These are phyloP conservation scores for Saccharomyces cerevisiae DNA, from an alignment of 805 yeast species.

Conservation along the genomic window DNA sequence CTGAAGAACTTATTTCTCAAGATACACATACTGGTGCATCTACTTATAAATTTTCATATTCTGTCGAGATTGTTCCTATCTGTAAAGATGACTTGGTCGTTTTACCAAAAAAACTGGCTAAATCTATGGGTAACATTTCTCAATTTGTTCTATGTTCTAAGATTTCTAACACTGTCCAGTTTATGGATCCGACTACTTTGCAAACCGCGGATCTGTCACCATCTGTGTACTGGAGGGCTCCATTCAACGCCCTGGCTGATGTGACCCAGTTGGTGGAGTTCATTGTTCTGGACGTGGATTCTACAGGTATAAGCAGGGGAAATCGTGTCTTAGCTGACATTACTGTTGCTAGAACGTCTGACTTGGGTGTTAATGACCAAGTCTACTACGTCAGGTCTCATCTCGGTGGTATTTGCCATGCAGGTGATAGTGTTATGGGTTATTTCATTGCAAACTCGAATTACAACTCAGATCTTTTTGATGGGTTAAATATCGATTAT, in stretches of 20 bases:
- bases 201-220: constrained; percentile 71
- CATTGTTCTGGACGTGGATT: constrained; percentile 88
- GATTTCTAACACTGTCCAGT: constrained; percentile 73
- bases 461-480: constrained; percentile 83
- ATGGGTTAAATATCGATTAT: constrained; percentile 49
- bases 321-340: constrained; percentile 80
- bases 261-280: constrained; percentile 74
- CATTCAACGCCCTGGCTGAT: constrained; percentile 72
- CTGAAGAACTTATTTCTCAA: constrained; percentile 84
- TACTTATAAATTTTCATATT: constrained; percentile 81
- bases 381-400: constrained; percentile 83
- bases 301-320: constrained; percentile 72
- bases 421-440: constrained; percentile 94
- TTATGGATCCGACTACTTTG: constrained; percentile 76
- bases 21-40: constrained; percentile 89
- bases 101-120: constrained; percentile 80
- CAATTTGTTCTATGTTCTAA: constrained; percentile 79
- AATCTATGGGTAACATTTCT: constrained; percentile 71
- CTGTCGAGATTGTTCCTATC: constrained; percentile 90
- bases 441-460: constrained; percentile 79
- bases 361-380: constrained; percentile 77
- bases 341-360: constrained; percentile 82
- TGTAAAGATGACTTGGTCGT: constrained; percentile 95
- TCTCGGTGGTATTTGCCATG: constrained; percentile 87
- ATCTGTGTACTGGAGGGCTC: constrained; percentile 67